These are phyloP conservation scores for Candida sanyaensis DNA, from an alignment of 1,139 yeast genomes.

Conservation along the genomic window DNA sequence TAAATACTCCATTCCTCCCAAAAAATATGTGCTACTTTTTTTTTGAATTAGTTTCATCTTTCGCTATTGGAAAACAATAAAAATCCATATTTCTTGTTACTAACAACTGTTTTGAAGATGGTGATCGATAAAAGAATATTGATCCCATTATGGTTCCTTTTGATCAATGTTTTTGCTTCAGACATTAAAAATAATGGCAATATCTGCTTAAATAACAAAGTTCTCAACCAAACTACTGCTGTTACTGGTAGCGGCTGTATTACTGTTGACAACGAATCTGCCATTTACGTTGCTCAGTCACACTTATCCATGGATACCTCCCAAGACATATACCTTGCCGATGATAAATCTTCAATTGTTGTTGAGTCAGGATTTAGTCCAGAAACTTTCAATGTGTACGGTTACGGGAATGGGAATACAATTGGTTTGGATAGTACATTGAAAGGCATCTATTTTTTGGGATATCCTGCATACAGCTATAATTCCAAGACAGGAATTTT, in stretches of 20 bases:
- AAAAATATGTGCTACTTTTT: too few relatives aligned
- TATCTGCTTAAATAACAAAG: neutral
- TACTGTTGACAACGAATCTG: neutral
- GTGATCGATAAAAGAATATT: neutral
- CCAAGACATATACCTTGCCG: neutral
- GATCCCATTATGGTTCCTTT: neutral
- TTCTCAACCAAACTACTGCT: neutral
- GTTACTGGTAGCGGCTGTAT: slow-evolving; percentile 13
- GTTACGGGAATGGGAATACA: slow-evolving; percentile 29
- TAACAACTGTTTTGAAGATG: too few relatives aligned
- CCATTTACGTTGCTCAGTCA: neutral
- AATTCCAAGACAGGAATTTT: slow-evolving; percentile 20
- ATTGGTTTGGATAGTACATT: slow-evolving; percentile 20
- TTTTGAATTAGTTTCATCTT: too few relatives aligned
- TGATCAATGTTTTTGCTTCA: neutral
- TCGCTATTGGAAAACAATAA: too few relatives aligned
- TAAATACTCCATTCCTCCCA: too few relatives aligned
- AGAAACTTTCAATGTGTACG: slow-evolving; percentile 21
- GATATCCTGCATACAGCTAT: slow-evolving; percentile 12
- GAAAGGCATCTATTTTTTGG: neutral
- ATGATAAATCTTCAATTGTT: neutral
- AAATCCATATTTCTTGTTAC: too few relatives aligned
- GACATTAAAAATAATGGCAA: neutral
- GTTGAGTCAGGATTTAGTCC: neutral
- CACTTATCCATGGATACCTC: neutral